phyloP scores from a whole-genome alignment of 208 protist species.

The Leishmania gerbilli region DNA sequence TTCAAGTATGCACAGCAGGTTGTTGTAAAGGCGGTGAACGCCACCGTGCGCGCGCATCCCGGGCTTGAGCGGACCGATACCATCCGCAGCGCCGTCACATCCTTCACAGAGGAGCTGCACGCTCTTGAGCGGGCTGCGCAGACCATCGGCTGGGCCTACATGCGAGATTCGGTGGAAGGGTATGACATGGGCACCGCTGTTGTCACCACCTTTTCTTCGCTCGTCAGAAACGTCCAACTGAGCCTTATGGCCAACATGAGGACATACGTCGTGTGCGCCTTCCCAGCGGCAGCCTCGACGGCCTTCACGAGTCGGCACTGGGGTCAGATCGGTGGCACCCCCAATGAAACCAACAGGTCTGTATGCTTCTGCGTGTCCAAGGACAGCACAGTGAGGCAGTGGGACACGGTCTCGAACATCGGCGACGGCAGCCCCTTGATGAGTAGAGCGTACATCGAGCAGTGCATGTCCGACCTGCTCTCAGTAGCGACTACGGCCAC shows the following conservation, averaged over 20 bases:
- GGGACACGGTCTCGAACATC: constrained; percentile 11
- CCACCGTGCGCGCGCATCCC: constrained; percentile 44
- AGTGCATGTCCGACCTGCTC: constrained; percentile 26
- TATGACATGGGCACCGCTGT: constrained; percentile 28
- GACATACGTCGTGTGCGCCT: constrained; percentile 37
- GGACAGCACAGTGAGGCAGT: constrained; percentile 16
- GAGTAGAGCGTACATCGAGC: constrained; percentile 27
- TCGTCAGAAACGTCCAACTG: constrained; percentile 33
- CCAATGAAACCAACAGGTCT: constrained; percentile 14
- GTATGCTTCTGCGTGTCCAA: constrained; percentile 29
- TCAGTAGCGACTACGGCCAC: constrained; percentile 15
- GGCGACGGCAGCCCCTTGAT: constrained; percentile 8
- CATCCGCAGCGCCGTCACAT: constrained; percentile 42
- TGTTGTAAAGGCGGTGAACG: constrained; percentile 44
- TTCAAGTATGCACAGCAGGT: constrained; percentile 66
- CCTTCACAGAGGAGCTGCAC: constrained; percentile 48
- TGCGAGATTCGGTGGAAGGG: constrained; percentile 28
- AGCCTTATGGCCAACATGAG: constrained; percentile 39
- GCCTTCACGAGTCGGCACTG: constrained; percentile 27
- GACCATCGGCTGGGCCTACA: constrained; percentile 41
- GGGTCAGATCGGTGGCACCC: constrained; percentile 42
- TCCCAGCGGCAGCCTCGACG: constrained; percentile 16
- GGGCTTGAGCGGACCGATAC: constrained; percentile 51
- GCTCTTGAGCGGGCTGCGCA: constrained; percentile 34
- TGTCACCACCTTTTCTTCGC: constrained; percentile 33